These are phyloP conservation scores for Carex scoparia DNA, from an alignment of 176 grass and related monocot species.

Conservation along the genomic window DNA sequence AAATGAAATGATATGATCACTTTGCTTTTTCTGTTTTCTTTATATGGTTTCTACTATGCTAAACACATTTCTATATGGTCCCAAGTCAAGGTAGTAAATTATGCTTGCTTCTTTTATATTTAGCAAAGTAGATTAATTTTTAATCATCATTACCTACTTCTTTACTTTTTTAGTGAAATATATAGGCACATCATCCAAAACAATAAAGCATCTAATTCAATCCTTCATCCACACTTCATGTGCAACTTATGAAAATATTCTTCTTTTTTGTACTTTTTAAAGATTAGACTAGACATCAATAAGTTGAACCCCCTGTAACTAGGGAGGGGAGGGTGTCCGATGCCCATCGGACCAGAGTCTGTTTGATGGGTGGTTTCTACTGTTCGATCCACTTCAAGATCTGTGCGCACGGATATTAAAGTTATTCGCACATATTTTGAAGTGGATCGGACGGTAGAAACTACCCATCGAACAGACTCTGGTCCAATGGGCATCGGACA, in stretches of 20 bases:
- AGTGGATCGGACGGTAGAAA: no score
- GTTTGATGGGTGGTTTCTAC: no score
- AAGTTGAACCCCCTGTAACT: neutral
- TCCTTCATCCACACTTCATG: conserved; percentile 21
- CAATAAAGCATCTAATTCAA: conserved; percentile 3
- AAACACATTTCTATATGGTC: conserved; percentile 10
- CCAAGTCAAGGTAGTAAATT: conserved; percentile 11
- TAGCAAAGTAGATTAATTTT: neutral
- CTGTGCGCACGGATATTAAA: no score
- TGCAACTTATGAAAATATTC: conserved; percentile 27
- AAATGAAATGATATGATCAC: neutral
- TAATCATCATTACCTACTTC: neutral
- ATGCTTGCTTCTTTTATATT: neutral
- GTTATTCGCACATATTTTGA: no score
- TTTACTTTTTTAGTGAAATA: neutral
- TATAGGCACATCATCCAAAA: neutral
- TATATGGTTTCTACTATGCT: neutral
- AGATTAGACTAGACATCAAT: neutral
- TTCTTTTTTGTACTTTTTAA: neutral
- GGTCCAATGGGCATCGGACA: no score
- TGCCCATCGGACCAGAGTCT: no score
- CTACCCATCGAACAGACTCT: no score
- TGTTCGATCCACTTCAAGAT: no score
- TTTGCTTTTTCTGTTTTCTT: neutral
- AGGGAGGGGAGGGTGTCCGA: no score